Evolutionary conservation across 331 rosid genomes (phyloP), one percentile per base, ranked within the genome.

Genomic region (Dryas integrifolia): DNA sequence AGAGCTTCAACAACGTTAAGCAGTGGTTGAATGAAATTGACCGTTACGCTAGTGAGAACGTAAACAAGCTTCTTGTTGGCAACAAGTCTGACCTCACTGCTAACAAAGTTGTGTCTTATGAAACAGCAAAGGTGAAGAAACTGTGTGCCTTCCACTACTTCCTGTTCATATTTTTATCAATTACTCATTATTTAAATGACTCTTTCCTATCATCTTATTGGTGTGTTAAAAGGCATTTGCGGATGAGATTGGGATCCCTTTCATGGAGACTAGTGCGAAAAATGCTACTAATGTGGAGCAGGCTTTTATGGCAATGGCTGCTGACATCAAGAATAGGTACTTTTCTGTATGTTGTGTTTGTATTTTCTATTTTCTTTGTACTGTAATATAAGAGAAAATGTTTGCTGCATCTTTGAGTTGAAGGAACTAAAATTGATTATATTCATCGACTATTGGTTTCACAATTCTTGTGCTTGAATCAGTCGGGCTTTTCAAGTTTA

Each of bases 281-380:
- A 81, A 76, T 77, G 62, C 88, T 9, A 79, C 72, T 26, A 85
- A 85, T 77, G 88, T 85, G 64, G 88, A 85, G 80, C 82, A 85
- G 61, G 88, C 88, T 65, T 85, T 85, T 73, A 85, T 85, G 88
- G 84, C 86, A 72, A 85, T 85, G 88, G 71, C 88, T 70, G 82
- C 84, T 45, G 88, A 85, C 57, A 85, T 85, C 58, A 85, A 85
- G 65, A 85, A 79, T 15, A 76, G 88, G 88, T 79, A 76, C 12
- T 39, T 52, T 44, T 44, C 2, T 61, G 4, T 12, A 35, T 26
- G 26, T 18, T 58, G 12, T 10, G 11, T 30, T 39, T 2, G 14
- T 26, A 13, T 62, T 56, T 9, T 11, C 45, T 26, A 12, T 47
- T 24, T 39, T 13, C 46, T 30, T 52, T 18, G n/a, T 51, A 10